These are phyloP conservation scores for Nothophytophthora sp. DNA, from an alignment of 352 stramenopile genomes.

Conservation along the genomic window DNA sequence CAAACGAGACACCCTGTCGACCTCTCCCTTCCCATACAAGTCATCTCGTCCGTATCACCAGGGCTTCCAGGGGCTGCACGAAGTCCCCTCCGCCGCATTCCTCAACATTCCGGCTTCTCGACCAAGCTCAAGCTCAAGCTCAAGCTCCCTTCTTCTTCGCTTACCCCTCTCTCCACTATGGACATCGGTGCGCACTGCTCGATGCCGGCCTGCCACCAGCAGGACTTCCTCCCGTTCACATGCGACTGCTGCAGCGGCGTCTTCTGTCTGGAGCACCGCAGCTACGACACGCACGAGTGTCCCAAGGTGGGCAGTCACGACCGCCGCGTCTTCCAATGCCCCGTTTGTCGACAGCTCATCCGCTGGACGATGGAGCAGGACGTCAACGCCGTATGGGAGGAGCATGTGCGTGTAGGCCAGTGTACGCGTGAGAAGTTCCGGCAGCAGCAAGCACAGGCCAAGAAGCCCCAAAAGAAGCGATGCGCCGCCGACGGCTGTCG, in stretches of 20 bases:
- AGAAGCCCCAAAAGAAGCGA: constrained; percentile 76
- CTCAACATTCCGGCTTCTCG: too few relatives aligned
- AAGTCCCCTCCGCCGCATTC: constrained; percentile 7
- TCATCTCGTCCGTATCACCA: background rate
- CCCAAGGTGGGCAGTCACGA: constrained; percentile 62
- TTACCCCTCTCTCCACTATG: constrained; percentile 26
- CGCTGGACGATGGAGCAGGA: constrained; percentile 75
- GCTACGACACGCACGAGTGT: constrained; percentile 75
- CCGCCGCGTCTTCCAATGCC: constrained; percentile 70
- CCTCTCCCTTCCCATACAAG: too few relatives aligned
- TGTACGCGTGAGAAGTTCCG: constrained; percentile 44
- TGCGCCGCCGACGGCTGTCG: constrained; percentile 59
- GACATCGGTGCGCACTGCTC: constrained; percentile 78
- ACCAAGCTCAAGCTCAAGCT: too few relatives aligned
- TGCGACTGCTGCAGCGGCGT: constrained; percentile 82
- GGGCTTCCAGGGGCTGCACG: too few relatives aligned
- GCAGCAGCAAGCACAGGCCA: constrained; percentile 25
- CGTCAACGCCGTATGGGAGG: constrained; percentile 73
- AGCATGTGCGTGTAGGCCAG: constrained; percentile 59
- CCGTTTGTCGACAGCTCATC: constrained; percentile 66
- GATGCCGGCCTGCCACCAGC: constrained; percentile 62
- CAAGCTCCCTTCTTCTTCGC: background rate
- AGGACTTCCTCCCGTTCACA: constrained; percentile 87
- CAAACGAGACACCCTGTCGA: too few relatives aligned
- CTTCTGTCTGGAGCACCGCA: constrained; percentile 87